Percentiles rank a stretch among this genome's conserved stretches.
Evolutionary conservation across 495 filamentous ascomycete genomes (phyloP).

Genomic region (Tirmania nivea): DNA sequence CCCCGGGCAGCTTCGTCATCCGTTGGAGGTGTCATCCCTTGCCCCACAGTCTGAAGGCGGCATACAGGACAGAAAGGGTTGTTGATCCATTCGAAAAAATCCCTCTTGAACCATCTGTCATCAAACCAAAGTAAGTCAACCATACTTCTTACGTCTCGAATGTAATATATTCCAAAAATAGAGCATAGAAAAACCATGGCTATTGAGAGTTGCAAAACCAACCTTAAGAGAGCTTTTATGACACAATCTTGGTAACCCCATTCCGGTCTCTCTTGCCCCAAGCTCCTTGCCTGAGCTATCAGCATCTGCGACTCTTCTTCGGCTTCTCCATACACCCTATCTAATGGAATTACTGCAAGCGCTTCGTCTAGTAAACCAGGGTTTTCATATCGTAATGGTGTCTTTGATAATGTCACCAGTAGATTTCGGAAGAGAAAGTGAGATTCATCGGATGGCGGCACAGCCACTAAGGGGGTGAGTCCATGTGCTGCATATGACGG

Average conservation of each 20-base stretch:
- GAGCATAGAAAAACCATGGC: background rate
- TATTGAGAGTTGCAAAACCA: background rate
- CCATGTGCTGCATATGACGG: background rate
- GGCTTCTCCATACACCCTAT: conserved; percentile 78
- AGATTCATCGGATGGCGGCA: conserved; percentile 45
- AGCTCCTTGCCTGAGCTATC: conserved; percentile 62
- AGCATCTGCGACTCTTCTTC: conserved; percentile 80
- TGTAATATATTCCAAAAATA: background rate
- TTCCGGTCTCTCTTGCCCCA: conserved; percentile 59
- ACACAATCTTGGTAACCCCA: conserved; percentile 99
- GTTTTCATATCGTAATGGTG: conserved; percentile 87
- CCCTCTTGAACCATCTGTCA: conserved; percentile 76
- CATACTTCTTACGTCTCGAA: too few species aligned
- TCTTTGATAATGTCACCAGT: conserved; percentile 56
- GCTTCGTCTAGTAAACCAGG: conserved; percentile 90
- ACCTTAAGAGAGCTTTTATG: conserved; percentile 71
- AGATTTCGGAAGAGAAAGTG: conserved; percentile 70
- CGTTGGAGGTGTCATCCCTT: conserved; percentile 60
- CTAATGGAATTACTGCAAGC: conserved; percentile 62
- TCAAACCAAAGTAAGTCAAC: conserved; percentile 16
- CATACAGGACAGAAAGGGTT: conserved; percentile 74
- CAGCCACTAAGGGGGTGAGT: conserved; percentile 30
- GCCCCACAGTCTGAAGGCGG: conserved; percentile 55
- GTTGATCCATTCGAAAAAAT: conserved; percentile 92
- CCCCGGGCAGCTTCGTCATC: conserved; percentile 77